A percentile compares a stretch with the other conserved stretches of the same genome.
Evolutionary conservation across 2,329 filamentous ascomycete genomes (phyloP).

Genomic region (Neurospora sp.): DNA sequence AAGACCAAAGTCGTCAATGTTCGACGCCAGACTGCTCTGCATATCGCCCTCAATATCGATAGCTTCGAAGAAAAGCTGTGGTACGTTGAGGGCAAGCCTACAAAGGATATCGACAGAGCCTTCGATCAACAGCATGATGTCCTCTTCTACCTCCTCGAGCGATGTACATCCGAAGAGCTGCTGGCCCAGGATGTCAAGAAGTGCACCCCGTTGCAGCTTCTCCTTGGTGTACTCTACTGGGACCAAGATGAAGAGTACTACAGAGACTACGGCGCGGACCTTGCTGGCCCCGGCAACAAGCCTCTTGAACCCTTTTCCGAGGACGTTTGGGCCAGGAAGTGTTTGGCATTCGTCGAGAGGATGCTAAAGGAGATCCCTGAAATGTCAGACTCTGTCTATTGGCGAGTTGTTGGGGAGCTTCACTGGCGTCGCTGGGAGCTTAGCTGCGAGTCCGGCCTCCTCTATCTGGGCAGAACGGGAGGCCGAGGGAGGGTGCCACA

Average conservation of each 20-base stretch:
- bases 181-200: not conserved
- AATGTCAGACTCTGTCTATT: not conserved
- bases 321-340: not conserved
- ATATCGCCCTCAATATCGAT: not conserved
- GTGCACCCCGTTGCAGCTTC: not conserved
- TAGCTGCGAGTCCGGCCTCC: not conserved
- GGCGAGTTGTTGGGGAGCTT: not conserved
- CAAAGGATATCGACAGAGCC: not conserved
- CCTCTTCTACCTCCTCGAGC: not conserved
- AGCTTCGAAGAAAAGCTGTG: not conserved
- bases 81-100: not conserved
- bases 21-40: not conserved
- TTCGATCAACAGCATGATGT: not conserved
- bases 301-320: not conserved
- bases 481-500: not conserved
- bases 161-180: not conserved
- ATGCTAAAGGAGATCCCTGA: not conserved
- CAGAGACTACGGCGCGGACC: too few species aligned
- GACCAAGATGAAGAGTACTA: not conserved
- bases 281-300: not conserved
- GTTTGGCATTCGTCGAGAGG: not conserved
- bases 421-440: not conserved
- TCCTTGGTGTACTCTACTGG: not conserved
- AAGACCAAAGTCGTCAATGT: not conserved
- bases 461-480: not conserved